Base-by-base conservation (phyloP, 371 early-diverging fungal species). In the Mucor mucedo region DNA sequence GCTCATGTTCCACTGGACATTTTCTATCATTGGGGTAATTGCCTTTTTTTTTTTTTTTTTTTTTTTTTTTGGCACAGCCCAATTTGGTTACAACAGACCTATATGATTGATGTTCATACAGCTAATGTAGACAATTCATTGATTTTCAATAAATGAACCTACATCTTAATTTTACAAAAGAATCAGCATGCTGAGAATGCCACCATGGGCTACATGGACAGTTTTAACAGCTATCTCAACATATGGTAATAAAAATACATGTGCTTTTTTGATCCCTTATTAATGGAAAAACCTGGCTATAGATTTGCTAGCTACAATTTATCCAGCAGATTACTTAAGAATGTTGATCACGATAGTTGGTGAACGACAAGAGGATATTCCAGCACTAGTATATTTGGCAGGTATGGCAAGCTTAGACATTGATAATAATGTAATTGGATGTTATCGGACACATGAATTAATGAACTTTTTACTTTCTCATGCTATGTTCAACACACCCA, bases 11-110 rank as follows among this genome's bases (percentile, higher is more conserved):
- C 52, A 50, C 21, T 71, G 68, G 65, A 71, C 68, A 21, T 50
- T 68, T 39, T 52, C 68, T 2, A 39, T n/a, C n/a, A n/a, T 68
- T 48, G 68, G 71, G 68, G 33, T 68, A 4, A 55, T 61, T 6
- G 68, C 71, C 8, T 21, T 21, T 21, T 21, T 21, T 21, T 50
- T 71, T 2, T 71, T 71, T 38, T 67, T n/a, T 21, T 21, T 21
- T 21, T 21, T 21, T 50, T 71, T 2, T 71, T 71, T 38, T 67
- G 68, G 67, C 38, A 65, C 4, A 64, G 65, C 33, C 68, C 71
- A n/a, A 47, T 71, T 33, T 68, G 68, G 68, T n/a, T 71, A 28
- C 68, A 71, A 16, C 71, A 71, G 41, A 44, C 35, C 4, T 71
- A 71, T 29, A 28, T 71, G 7, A 54, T 68, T 10, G 11, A 60